These are phyloP conservation scores for Staphylotrichum tortipilum DNA, from an alignment of 495 filamentous ascomycete species.

Conservation along the genomic window DNA sequence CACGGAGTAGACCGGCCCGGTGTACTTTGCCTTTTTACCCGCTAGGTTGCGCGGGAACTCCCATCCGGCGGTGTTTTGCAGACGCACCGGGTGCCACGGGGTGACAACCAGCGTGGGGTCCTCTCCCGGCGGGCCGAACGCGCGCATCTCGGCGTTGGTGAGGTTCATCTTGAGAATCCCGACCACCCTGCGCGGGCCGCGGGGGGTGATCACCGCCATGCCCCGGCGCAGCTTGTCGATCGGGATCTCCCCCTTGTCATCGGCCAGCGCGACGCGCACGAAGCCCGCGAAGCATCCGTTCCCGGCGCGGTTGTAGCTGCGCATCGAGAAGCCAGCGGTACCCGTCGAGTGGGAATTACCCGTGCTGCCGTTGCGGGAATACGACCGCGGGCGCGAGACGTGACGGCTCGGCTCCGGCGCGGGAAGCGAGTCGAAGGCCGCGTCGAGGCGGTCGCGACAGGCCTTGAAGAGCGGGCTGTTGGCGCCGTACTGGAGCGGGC, in stretches of 20 bases:
- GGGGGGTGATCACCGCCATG: slow-evolving; percentile 30
- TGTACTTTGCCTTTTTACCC: slow-evolving; percentile 21
- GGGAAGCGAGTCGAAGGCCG: slow-evolving; percentile 31
- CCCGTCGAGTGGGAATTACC: no score
- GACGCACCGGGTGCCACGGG: slow-evolving; percentile 35
- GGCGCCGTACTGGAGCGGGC: slow-evolving; percentile 33
- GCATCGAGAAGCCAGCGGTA: no score
- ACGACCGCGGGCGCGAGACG: no score
- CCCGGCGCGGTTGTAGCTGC: slow-evolving; percentile 15
- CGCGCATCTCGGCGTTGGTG: slow-evolving; percentile 9
- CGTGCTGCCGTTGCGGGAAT: no score
- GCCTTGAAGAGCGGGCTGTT: slow-evolving; percentile 28
- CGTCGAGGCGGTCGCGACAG: slow-evolving; percentile 32
- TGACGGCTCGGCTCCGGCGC: slow-evolving; percentile 28
- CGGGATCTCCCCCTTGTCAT: neutral
- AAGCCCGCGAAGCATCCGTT: slow-evolving; percentile 33
- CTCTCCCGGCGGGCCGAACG: slow-evolving; percentile 3
- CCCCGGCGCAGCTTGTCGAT: slow-evolving; percentile 24
- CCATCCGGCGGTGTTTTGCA: slow-evolving; percentile 18
- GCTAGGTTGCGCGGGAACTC: slow-evolving; percentile 27
- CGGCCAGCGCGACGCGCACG: slow-evolving; percentile 24
- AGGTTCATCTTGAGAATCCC: slow-evolving; percentile 32
- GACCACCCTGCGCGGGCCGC: slow-evolving; percentile 25
- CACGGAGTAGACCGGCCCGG: slow-evolving; percentile 35
- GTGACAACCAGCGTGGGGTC: slow-evolving; percentile 31